These are phyloP conservation scores for Amaranthus palmeri DNA, from an alignment of 148 eudicot genomes.

Conservation along the genomic window DNA sequence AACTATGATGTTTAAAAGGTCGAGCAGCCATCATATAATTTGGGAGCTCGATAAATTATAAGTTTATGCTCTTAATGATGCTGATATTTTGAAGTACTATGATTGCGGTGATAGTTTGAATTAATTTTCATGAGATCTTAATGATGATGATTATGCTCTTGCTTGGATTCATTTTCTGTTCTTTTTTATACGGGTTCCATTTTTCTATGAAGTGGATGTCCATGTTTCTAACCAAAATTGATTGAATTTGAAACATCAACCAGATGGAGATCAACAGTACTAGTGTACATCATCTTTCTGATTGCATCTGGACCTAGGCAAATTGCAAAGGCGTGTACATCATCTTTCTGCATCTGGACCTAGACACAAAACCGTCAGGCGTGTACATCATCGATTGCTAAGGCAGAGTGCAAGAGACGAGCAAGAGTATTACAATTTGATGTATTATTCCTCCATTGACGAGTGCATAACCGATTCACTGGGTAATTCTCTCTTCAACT, in stretches of 20 bases:
- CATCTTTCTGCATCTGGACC: conserved; percentile 2
- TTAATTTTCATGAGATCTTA: background rate
- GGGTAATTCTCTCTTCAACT: background rate
- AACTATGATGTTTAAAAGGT: background rate
- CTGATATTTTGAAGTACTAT: background rate
- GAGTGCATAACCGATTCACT: background rate
- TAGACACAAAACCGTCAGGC: conserved; percentile 3
- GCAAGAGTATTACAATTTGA: background rate
- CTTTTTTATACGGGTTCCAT: background rate
- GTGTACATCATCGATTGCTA: conserved; percentile 2
- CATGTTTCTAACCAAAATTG: background rate
- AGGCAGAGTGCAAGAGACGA: background rate
- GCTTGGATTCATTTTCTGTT: background rate
- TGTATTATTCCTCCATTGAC: background rate
- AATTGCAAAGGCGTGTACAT: conserved; percentile 2
- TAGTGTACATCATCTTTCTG: no score
- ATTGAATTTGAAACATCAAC: conserved; percentile 8
- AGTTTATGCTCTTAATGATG: background rate
- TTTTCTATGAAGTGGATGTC: background rate
- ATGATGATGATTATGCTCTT: no score
- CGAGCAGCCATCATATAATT: background rate
- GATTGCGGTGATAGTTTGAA: background rate
- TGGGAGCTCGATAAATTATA: background rate
- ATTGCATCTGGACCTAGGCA: conserved; percentile 15
- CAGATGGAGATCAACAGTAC: conserved; percentile 42